Evolutionary conservation across 2,329 filamentous ascomycete species (phyloP), one percentile per base, ranked within the genome.

Genomic region (Exophiala aquamarina): DNA sequence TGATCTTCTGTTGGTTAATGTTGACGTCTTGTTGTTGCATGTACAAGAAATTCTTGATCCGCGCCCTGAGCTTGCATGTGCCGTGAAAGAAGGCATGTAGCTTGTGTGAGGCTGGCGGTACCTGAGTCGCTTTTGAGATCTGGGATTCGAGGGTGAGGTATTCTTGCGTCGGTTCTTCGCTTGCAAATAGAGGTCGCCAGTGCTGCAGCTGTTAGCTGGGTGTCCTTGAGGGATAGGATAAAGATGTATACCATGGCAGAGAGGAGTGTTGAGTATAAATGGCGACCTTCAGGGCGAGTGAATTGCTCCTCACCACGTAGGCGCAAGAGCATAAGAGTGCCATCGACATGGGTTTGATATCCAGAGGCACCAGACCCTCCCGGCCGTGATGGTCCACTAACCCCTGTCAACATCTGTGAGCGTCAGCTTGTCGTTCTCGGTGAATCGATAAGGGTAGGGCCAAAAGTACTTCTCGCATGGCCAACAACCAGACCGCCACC

Each of bases 321-420:
- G 4, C 50, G 45, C 11, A 53, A 42, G 14, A 53, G 46, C 50
- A 53, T 53, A 13, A 49, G 21, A 2, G 45, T 49, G 8, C 50
- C 50, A n/a, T 53, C 50, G 23, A 53, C 28, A 35, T 53, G 50
- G 23, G 50, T 49, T 23, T 49, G 44, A n/a, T 46, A 46, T 10
- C 36, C 36, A 32, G 46, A 41, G 17, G 31, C 7, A 18, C 15
- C 14, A 23, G 28, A 13, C 20, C n/a, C 18, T 15, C 18, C 18
- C 14, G 13, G 4, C 3, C 26, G 32, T 13, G 13, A 29, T 37
- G 50, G 38, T 15, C 45, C 42, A 13, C 42, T 43, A 28, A 48
- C 38, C 23, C 41, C 37, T 17, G 45, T 45, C 17, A 53, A 42
- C 39, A 53, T 38, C 50, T 53, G 40, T 52, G n/a, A 52, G 44